Conservation (phyloP, 176 grass and related monocot genomes). For the Secale cereale region DNA sequence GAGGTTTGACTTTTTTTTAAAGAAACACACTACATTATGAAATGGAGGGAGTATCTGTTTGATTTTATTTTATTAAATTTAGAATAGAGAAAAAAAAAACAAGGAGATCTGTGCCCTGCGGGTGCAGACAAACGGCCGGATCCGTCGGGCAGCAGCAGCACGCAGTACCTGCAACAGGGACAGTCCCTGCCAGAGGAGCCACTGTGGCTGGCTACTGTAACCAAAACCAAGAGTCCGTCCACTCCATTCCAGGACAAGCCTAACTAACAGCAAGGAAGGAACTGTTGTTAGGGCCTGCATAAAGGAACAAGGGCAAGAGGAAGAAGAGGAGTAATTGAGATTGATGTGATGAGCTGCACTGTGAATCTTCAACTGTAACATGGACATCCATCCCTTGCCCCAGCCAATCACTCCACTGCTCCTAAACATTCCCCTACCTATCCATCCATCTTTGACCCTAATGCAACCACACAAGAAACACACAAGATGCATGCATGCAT, state of each 20-base stretch:
- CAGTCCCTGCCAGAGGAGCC: too few species aligned
- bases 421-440: background rate
- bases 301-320: background rate
- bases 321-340: background rate
- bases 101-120: background rate
- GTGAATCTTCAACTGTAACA: background rate
- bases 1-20: too few species aligned
- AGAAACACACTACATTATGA: too few species aligned
- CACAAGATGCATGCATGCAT: background rate
- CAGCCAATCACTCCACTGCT: conserved; percentile 21
- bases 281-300: background rate
- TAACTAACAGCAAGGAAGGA: background rate
- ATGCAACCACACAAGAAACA: background rate
- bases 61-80: background rate
- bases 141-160: background rate
- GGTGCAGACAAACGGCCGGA: background rate
- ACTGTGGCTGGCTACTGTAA: background rate
- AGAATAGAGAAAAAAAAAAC: too few species aligned
- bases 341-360: background rate
- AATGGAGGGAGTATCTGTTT: too few species aligned
- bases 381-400: background rate
- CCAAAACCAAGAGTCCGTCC: background rate
- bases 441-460: background rate
- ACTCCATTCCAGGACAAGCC: background rate
- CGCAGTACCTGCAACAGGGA: background rate